Base-by-base conservation (phyloP, 2,329 filamentous ascomycete genomes). In the Colletotrichum lini region DNA sequence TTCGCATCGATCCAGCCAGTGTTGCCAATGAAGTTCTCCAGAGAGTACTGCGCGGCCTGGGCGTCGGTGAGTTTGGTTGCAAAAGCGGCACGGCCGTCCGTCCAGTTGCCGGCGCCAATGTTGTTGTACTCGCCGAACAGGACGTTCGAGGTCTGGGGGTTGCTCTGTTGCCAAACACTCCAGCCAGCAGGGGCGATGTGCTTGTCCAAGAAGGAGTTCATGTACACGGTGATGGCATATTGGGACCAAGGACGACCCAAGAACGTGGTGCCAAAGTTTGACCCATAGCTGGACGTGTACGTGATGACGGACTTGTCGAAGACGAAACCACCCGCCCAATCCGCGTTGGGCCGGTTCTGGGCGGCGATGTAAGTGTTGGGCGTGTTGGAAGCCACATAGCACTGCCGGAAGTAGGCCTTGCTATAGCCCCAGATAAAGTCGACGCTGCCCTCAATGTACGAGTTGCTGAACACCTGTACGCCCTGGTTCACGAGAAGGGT, bases 111-210 rank as follows among this genome's bases (percentile, higher is more conserved):
- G 45, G 81, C 77, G 1, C 90, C 90, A 1, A 84, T 84, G 78
- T 92, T 92, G 35, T 74, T 80, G 75, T 87, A 92, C 82, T 92
- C 90, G 9, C 80, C 87, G 72, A 88, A 91, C 30, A 82, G 79
- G 2, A 91, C 86, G 50, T 88, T 80, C 40, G 81, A 83, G 1
- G 87, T 90, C 45, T 84, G 82, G n/a, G 83, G 77, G 52, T 85
- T 81, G 2, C 81, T 81, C 2, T 74, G 80, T 65, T 84, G 84
- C 90, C 90, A 92, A 42, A 82, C 77, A 3, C 75, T 78, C 90
- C 91, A 92, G 0, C 90, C 90, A 0, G 85, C 85, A 4, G 82
- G 68, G 74, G 91, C 90, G 75, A 93, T 85, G 18, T 91, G 88
- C 35, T 81, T 79, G 18, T 82, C 83, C 78, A 93, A 80, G 40